Conservation (phyloP, 306 rosid genomes). For the Dryas alaskensis region DNA sequence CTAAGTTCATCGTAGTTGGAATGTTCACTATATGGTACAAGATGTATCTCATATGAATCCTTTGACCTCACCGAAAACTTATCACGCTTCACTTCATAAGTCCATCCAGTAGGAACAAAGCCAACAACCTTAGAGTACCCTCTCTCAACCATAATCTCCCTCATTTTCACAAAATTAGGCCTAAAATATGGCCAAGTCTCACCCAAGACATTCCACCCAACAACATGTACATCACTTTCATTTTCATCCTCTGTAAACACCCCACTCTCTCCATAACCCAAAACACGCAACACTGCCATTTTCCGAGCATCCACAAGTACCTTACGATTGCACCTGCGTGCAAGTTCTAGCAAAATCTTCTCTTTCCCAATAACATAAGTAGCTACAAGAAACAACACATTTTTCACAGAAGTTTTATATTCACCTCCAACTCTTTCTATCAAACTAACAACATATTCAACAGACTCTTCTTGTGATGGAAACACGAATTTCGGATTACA, state of each 20-base stretch:
- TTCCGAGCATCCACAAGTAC: constrained; percentile 65
- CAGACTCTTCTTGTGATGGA: constrained; percentile 70
- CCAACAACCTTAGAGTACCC: constrained; percentile 79
- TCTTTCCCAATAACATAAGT: constrained; percentile 93
- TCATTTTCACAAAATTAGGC: constrained; percentile 79
- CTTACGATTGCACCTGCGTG: constrained; percentile 53
- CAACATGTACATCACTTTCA: constrained; percentile 84
- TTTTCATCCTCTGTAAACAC: constrained; percentile 58
- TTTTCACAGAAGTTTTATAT: constrained; percentile 22
- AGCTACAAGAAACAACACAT: constrained; percentile 80
- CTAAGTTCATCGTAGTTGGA: constrained; percentile 85
- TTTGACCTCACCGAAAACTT: constrained; percentile 65
- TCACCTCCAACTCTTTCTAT: constrained; percentile 41
- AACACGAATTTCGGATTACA: constrained; percentile 77
- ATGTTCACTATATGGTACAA: constrained; percentile 94
- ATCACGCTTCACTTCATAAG: constrained; percentile 78
- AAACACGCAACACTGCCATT: constrained; percentile 64
- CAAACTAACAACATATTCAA: constrained; percentile 51
- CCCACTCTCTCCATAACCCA: constrained; percentile 65
- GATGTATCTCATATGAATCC: constrained; percentile 73
- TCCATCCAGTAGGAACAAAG: constrained; percentile 96
- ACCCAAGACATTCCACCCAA: constrained; percentile 96
- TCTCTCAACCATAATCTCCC: constrained; percentile 70
- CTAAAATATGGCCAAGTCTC: constrained; percentile 95
- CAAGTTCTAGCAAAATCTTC: constrained; percentile 81